Conservation (phyloP, 2,329 filamentous ascomycete genomes). For the Chaetothyriales sp. region DNA sequence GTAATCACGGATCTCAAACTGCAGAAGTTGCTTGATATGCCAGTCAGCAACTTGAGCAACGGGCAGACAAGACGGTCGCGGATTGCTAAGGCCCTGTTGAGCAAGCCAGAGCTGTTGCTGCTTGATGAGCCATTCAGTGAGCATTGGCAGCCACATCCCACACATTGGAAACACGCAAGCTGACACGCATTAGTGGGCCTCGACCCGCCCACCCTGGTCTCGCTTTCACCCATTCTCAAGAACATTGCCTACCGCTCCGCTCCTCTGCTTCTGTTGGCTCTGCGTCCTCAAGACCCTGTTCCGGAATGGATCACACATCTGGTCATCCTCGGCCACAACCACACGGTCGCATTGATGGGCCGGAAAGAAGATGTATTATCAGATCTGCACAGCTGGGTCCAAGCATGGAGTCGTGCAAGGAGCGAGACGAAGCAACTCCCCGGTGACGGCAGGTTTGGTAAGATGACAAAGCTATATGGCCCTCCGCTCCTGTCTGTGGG, state of each 20-base stretch:
- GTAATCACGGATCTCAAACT: slow-evolving; percentile 61
- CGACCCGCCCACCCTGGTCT: slow-evolving; percentile 65
- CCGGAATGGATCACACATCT: slow-evolving; percentile 86
- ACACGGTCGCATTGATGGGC: slow-evolving; percentile 53
- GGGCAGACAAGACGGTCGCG: slow-evolving; percentile 77
- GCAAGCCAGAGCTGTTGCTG: slow-evolving; percentile 64
- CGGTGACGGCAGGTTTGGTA: slow-evolving; percentile 1
- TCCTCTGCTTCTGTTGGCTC: slow-evolving; percentile 62
- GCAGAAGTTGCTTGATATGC: slow-evolving; percentile 56
- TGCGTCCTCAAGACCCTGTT: slow-evolving; percentile 72
- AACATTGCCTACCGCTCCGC: slow-evolving; percentile 51
- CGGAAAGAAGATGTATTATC: slow-evolving; percentile 48
- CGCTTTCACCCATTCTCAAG: slow-evolving; percentile 57
- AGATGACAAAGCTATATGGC: slow-evolving; percentile 8
- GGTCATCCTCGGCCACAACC: slow-evolving; percentile 54
- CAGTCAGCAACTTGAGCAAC: slow-evolving; percentile 82
- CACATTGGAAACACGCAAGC: not conserved
- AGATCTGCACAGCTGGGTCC: slow-evolving; percentile 10
- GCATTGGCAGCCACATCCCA: not conserved
- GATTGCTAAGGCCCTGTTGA: slow-evolving; percentile 75
- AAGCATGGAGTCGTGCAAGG: slow-evolving; percentile 5
- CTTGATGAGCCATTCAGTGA: slow-evolving; percentile 76
- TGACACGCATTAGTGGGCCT: slow-evolving; percentile 46
- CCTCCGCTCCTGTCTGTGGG: slow-evolving; percentile 13
- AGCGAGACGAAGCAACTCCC: slow-evolving; percentile 3